Base-by-base conservation (phyloP, 495 filamentous ascomycete species). In the Aspergillus haitiensis region DNA sequence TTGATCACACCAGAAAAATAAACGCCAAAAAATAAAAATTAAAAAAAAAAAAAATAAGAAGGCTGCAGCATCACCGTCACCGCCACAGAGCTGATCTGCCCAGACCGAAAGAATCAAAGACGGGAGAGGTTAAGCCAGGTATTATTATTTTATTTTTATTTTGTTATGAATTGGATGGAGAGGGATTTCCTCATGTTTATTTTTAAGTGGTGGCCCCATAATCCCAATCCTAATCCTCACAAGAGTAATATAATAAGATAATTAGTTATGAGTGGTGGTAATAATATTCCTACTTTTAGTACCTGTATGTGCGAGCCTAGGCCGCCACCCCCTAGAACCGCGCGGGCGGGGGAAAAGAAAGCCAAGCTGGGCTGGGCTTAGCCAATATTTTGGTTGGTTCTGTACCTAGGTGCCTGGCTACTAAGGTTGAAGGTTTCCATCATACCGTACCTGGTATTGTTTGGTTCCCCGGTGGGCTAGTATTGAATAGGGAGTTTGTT, bases 281-380 rank as follows among this genome's bases (percentile, higher is more conserved):
- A 27, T 3, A 27, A 27, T 27, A 27, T 27, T 27, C 21, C 21
- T 27, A 27, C 21, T 27, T 27, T 27, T 27, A 27, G 21, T 27
- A 27, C 21, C 21, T 18, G 39, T 53, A 47, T 44, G 55, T 52
- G 33, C 37, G 53, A 55, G 45, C 40, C 62, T 60, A 58, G 61
- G 62, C 64, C 70, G 70, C 70, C 72, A 73, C 72, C 72, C 72
- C 72, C 71, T 73, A 69, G 68, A 72, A 70, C 66, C 66, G 68
- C 64, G 64, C 65, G 60, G 63, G 63, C 58, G 67, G 67, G 16
- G 9, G 9, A 47, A 47, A 67, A 73, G 67, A 64, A 68, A 62
- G 57, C 65, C 56, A 61, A 60, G 62, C 60, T 64, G 65, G 62
- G 64, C 61, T 64, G 35, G 42, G 42, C 13, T 66, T 54, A 49